These are phyloP conservation scores for Vitis hybrid DNA, from an alignment of 177 flowering plant species.

Conservation along the genomic window DNA sequence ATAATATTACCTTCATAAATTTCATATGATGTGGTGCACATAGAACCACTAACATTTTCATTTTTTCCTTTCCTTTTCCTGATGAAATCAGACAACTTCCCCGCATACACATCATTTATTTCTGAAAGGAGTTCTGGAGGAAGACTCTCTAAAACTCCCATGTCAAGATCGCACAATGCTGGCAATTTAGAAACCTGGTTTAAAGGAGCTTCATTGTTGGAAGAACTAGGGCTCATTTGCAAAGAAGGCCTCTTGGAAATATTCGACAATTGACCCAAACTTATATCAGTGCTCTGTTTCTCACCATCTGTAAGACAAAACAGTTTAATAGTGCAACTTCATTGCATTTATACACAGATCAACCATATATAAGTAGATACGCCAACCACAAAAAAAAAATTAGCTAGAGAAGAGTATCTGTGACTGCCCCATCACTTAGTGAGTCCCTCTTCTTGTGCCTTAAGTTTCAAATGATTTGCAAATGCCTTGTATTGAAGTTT, in stretches of 20 bases:
- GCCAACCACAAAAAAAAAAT: too few relatives aligned
- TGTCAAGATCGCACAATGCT: slow-evolving; percentile 65
- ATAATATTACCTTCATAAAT: slow-evolving; percentile 26
- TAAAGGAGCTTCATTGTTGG: slow-evolving; percentile 23
- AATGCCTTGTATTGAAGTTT: too few relatives aligned
- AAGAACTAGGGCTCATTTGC: slow-evolving; percentile 17
- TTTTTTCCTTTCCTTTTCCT: slow-evolving; percentile 32
- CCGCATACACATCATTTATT: slow-evolving; percentile 68
- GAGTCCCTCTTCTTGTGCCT: too few relatives aligned
- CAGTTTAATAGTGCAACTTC: neutral
- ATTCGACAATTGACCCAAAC: slow-evolving; percentile 12
- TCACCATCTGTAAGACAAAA: slow-evolving; percentile 17
- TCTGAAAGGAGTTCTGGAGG: slow-evolving; percentile 82
- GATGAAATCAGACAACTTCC: slow-evolving; percentile 50
- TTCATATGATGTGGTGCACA: slow-evolving; percentile 5
- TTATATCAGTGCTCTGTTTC: slow-evolving; percentile 20
- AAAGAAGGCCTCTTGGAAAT: slow-evolving; percentile 18
- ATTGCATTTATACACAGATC: neutral
- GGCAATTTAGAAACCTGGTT: slow-evolving; percentile 41
- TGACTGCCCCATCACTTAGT: too few relatives aligned
- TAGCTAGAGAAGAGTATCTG: too few relatives aligned
- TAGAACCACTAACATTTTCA: slow-evolving; percentile 6
- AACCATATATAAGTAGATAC: neutral
- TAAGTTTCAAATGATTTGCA: too few relatives aligned
- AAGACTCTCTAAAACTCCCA: slow-evolving; percentile 68